A percentile compares a stretch with the other conserved stretches of the same genome.
phyloP scores from a whole-genome alignment of 345 rosid species.

The Sisymbrium altissimum region DNA sequence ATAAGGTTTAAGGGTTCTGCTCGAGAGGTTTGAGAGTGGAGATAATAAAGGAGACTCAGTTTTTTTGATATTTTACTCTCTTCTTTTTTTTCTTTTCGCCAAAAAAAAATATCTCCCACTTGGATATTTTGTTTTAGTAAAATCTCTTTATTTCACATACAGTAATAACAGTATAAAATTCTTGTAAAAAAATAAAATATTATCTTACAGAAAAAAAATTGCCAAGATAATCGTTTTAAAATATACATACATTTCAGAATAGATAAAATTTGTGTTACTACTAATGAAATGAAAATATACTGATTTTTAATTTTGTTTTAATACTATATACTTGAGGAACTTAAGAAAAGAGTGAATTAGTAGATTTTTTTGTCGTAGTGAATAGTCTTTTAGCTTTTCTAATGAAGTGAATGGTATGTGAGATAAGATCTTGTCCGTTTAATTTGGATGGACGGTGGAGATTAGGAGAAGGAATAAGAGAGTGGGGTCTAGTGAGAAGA shows the following conservation, averaged over 20 bases:
- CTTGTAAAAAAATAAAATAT: background rate
- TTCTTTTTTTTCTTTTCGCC: background rate
- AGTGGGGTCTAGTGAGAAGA: slow-evolving; percentile 5
- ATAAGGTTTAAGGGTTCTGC: slow-evolving; percentile 34
- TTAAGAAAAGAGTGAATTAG: too few relatives aligned
- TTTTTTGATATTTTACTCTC: slow-evolving; percentile 14
- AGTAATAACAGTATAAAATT: background rate
- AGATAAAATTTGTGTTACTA: too few relatives aligned
- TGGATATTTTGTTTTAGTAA: background rate
- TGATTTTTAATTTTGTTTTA: too few relatives aligned
- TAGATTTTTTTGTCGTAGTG: too few relatives aligned
- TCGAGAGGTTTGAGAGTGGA: slow-evolving; percentile 13
- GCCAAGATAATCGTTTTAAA: background rate
- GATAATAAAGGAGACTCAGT: background rate
- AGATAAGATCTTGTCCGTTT: background rate
- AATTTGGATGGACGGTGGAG: slow-evolving; percentile 12
- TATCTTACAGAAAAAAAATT: too few relatives aligned
- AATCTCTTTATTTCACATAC: background rate
- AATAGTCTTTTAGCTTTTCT: background rate
- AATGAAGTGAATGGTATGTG: background rate
- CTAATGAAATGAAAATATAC: too few relatives aligned
- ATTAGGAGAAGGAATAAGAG: background rate
- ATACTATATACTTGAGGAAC: too few relatives aligned
- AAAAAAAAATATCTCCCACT: slow-evolving; percentile 27
- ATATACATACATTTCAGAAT: background rate